Base-by-base conservation (phyloP, 306 rosid species). In the Parietaria judaica region DNA sequence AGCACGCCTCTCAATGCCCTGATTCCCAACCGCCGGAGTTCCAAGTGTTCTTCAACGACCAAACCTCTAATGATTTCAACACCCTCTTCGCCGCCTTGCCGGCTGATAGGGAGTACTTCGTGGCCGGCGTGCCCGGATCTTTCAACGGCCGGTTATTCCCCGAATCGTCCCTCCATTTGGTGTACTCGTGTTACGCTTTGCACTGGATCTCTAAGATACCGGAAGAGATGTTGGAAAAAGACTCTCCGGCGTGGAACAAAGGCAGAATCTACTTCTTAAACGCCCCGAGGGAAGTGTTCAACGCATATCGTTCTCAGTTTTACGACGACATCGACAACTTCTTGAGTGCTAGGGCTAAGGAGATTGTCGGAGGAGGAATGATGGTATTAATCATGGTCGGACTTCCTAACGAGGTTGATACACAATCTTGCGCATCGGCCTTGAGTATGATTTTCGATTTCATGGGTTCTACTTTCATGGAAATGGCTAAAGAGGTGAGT, bases 41-140 rank as follows among this genome's bases (percentile, higher is more conserved):
- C 46, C 72, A 61, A 13, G 65, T 73, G 2, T 66, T 73, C 54
- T 73, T 66, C 35, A 66, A 48, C 39, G 69, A 66, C 37, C 72
- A 47, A 7, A 31, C n/a, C 8, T 34, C 67, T 41, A 66, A 55
- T 8, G 68, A 72, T 61, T 72, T 72, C 72, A 72, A 72, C 12
- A 31, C 72, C 47, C 72, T 66, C 8, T 72, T 72, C 51, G 7
- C 51, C 1, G 45, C 72, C 38, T 53, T 72, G 31, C 58, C 0
- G 12, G 36, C 0, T 54, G 72, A 65, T 54, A 36, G 3, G 44
- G 7, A 39, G 7, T 73, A 55, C 67, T 61, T 66, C 36, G 72
- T 60, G 0, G 64, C 54, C 3, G 72, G 69, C 0, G 72, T 56
- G 7, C 72, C 72, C 0, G 72, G 77, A 0, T 73, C 77, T 11